Conservation (phyloP, 2,329 filamentous ascomycete genomes). For the Scedosporium dehoogii region DNA sequence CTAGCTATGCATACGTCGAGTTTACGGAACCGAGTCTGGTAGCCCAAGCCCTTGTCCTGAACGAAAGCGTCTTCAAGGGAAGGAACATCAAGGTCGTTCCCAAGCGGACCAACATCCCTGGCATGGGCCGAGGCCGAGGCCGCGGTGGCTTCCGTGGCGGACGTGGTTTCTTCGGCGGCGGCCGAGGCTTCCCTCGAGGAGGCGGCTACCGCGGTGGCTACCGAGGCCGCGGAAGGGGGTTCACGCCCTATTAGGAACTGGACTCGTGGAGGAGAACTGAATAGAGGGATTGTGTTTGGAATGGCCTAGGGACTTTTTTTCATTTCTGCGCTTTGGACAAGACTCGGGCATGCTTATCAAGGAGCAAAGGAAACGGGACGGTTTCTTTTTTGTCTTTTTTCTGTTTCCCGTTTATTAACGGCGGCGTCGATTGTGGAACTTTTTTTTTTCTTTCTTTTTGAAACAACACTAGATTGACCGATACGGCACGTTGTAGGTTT, state of each 20-base stretch:
- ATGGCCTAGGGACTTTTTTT: neutral
- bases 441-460: neutral
- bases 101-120: slow-evolving; percentile 93
- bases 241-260: slow-evolving; percentile 46
- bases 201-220: slow-evolving; percentile 60
- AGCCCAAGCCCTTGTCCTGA: slow-evolving; percentile 84
- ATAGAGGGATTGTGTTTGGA: too few relatives aligned
- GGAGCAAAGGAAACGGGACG: neutral
- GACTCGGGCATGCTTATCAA: neutral
- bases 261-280: neutral
- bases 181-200: slow-evolving; percentile 37
- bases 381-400: neutral
- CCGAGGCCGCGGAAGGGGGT: slow-evolving; percentile 55
- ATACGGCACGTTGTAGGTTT: too few relatives aligned
- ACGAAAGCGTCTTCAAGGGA: slow-evolving; percentile 92
- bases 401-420: neutral
- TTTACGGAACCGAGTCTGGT: slow-evolving; percentile 92
- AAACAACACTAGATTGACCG: neutral
- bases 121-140: slow-evolving; percentile 75
- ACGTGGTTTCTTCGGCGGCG: slow-evolving; percentile 41
- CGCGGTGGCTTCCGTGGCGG: slow-evolving; percentile 43
- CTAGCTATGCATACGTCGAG: slow-evolving; percentile 95
- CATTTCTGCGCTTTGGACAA: neutral
- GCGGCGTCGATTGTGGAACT: neutral
- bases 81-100: slow-evolving; percentile 90